Percentiles rank a stretch among this genome's conserved stretches.
Evolutionary conservation across 2,329 filamentous ascomycete species (phyloP).

Genomic region (Pseudogymnoascus sp.): DNA sequence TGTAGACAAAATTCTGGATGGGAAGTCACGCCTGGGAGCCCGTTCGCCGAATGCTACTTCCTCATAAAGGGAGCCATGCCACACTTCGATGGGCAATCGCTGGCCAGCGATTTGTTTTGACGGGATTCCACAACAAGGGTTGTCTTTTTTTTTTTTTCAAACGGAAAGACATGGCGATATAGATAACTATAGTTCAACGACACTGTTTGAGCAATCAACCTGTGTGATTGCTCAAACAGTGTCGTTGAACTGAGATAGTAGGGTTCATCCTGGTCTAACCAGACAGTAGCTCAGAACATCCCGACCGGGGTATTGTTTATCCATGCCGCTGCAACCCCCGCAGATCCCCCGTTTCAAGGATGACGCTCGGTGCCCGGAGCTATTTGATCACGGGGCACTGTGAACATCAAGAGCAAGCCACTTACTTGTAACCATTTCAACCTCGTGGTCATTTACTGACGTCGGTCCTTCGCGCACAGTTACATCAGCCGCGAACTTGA

Average conservation of each 20-base stretch:
- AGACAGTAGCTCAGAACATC: not conserved
- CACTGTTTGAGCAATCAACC: not conserved
- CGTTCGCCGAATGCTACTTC: not conserved
- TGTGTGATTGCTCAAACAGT: not conserved
- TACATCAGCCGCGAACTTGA: not conserved
- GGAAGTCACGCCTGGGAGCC: not conserved
- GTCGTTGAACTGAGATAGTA: not conserved
- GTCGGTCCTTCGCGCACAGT: not conserved
- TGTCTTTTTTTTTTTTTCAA: not conserved
- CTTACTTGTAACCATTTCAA: not conserved
- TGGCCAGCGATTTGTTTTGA: too few species aligned
- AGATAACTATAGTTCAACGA: not conserved
- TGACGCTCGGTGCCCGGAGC: not conserved
- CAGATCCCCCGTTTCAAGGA: slow-evolving; percentile 3
- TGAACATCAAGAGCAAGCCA: not conserved
- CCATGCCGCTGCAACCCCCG: not conserved
- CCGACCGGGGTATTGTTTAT: not conserved
- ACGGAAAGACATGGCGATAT: not conserved
- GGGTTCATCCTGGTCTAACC: not conserved
- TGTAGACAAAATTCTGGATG: not conserved
- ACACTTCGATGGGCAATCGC: not conserved
- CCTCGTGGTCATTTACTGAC: not conserved
- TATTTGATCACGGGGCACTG: not conserved
- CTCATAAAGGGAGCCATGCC: not conserved
- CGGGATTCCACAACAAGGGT: not conserved